These are phyloP conservation scores for Boletus subparvulus DNA, from an alignment of 768 basidiomycete species.

Conservation along the genomic window DNA sequence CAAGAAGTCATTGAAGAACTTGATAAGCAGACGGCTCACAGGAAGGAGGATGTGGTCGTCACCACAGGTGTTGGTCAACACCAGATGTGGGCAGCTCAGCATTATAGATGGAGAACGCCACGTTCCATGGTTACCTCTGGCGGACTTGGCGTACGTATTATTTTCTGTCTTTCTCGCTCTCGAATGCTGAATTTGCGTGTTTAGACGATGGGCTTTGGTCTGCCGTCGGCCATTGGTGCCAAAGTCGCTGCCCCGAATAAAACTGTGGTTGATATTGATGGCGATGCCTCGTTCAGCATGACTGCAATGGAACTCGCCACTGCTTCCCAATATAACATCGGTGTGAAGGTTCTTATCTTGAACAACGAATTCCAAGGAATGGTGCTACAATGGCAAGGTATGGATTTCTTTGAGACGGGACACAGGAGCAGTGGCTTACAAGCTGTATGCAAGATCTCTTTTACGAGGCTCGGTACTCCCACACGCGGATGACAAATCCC, in stretches of 20 bases:
- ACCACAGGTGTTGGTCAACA: constrained; percentile 98
- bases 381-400: constrained; percentile 99
- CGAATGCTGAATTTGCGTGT: not conserved
- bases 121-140: constrained; percentile 90
- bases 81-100: constrained; percentile 99
- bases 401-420: constrained; percentile 15
- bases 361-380: constrained; percentile 99
- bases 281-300: constrained; percentile 99
- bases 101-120: constrained; percentile 88
- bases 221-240: constrained; percentile 92
- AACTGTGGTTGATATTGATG: constrained; percentile 93
- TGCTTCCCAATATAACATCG: constrained; percentile 86
- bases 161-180: not conserved
- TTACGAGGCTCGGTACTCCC: constrained; percentile 95
- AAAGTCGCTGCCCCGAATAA: constrained; percentile 95
- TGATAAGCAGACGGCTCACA: constrained; percentile 70
- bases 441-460: constrained; percentile 68
- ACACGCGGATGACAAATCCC: constrained; percentile 94
- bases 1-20: constrained; percentile 96
- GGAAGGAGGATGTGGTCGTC: constrained; percentile 85
- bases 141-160: constrained; percentile 78
- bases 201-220: constrained; percentile 97
- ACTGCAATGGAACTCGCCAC: constrained; percentile 99
- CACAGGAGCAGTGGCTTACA: not conserved
- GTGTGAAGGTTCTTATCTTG: constrained; percentile 89